Evolutionary conservation across 257 asterid genomes (phyloP), one percentile per base, ranked within the genome.

Genomic region (Schizonepeta tenuifolia): DNA sequence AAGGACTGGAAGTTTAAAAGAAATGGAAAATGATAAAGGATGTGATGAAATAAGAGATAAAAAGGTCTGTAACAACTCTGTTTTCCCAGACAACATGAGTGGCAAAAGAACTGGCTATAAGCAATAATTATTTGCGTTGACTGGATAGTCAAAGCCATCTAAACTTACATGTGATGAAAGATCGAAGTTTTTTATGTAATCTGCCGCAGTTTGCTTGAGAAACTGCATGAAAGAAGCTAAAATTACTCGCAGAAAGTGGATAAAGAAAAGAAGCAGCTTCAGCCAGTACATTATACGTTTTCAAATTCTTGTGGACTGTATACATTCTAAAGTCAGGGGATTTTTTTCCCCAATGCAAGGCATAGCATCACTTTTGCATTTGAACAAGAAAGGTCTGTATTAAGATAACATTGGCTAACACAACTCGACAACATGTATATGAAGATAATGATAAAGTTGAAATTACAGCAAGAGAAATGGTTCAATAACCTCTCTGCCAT

Each of bases 161-260:
- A 71, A 2, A 85, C 98, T 92, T 81, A 95, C 98, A 79, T 79
- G 84, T 73, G 83, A 83, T 78, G 97, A 85, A 81, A 78, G 79
- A 74, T 92, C 95, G 55, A 86, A 87, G 36, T 40, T 79, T 41
- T 86, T 86, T 2, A 95, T 81, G 83, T 77, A 92, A 81, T 89
- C 90, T 64, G 92, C 80, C 12, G 94, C 95, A 21, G 97, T 79
- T 82, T 86, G 87, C 80, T 88, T 88, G 81, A 95, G 86, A 84
- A 92, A 78, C 99, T 95, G 97, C 86, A 87, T 21, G 40, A 71
- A 53, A 86, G 49, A 78, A 73, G 75, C 55, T 69, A 59, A 5
- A 6, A 60, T 65, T 68, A 80, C 53, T 70, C 20, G 36, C 51
- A 65, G 70, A 50, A 58, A 75, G 17, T 44, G 59, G 50, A 66